Percentiles rank a stretch among this genome's conserved stretches.
Evolutionary conservation across 768 basidiomycete species (phyloP).

Genomic region (Hygrophoropsis aurantiaca): DNA sequence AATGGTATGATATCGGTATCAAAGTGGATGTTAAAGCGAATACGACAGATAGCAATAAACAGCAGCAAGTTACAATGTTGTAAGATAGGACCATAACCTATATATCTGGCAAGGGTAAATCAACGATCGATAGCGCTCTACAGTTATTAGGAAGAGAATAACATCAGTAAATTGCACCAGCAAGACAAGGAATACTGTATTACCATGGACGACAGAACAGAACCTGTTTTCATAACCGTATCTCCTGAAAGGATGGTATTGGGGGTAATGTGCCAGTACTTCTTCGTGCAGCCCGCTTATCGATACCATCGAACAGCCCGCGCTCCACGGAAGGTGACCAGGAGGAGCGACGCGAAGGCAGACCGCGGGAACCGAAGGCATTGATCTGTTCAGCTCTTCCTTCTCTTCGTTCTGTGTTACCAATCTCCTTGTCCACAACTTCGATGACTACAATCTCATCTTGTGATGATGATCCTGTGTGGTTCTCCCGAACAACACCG

Average conservation of each 20-base stretch:
- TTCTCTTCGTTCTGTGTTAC: constrained; percentile 12
- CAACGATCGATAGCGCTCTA: too few species aligned
- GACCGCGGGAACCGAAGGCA: neutral
- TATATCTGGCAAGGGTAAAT: too few species aligned
- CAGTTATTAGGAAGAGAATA: too few species aligned
- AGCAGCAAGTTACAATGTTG: too few species aligned
- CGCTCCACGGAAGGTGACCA: constrained; percentile 25
- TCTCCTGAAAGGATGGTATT: constrained; percentile 81
- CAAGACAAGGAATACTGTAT: too few species aligned
- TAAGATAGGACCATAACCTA: too few species aligned
- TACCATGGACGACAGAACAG: too few species aligned
- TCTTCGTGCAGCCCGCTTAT: constrained; percentile 13
- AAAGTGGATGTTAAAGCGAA: too few species aligned
- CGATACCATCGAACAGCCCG: constrained; percentile 13
- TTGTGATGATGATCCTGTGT: constrained; percentile 4
- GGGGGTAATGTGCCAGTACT: constrained; percentile 21
- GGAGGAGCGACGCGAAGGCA: constrained; percentile 17
- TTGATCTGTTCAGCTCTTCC: neutral
- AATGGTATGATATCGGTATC: too few species aligned
- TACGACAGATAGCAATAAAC: too few species aligned
- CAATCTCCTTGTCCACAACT: constrained; percentile 26
- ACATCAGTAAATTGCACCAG: too few species aligned
- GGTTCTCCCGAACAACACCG: constrained; percentile 11
- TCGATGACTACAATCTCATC: constrained; percentile 19
- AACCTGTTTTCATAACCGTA: too few species aligned